Conservation (phyloP, 2,329 filamentous ascomycete species). For the Claviceps paspali region DNA sequence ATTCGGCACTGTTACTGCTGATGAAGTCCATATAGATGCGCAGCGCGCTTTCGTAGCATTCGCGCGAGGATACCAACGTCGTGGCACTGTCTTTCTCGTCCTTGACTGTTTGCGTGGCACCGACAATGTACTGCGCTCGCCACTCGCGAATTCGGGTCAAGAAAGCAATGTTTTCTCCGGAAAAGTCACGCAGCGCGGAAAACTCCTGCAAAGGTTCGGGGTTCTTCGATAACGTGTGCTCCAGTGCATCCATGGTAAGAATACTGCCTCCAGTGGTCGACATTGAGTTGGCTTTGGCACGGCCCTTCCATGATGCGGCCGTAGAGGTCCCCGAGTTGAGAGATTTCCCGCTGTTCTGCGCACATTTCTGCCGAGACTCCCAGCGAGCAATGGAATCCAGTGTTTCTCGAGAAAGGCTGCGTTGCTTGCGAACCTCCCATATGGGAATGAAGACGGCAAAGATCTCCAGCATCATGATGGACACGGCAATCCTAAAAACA, state of each 20-base stretch:
- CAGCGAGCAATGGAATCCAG: conserved; percentile 33
- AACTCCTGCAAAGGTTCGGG: conserved; percentile 43
- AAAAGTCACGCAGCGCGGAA: conserved; percentile 48
- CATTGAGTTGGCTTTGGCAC: conserved; percentile 20
- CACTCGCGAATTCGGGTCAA: conserved; percentile 37
- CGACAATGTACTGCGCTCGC: conserved; percentile 15
- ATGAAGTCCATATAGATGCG: conserved; percentile 48
- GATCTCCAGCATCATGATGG: conserved; percentile 47
- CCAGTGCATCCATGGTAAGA: conserved; percentile 44
- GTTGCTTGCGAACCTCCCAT: conserved; percentile 35
- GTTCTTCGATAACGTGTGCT: conserved; percentile 40
- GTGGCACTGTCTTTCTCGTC: conserved; percentile 4
- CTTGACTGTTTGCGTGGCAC: conserved; percentile 9
- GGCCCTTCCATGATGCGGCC: conserved; percentile 21
- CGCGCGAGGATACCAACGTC: conserved; percentile 22
- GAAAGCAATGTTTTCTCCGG: conserved; percentile 54
- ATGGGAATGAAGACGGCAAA: conserved; percentile 50
- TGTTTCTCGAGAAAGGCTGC: conserved; percentile 29
- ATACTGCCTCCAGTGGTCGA: conserved; percentile 27
- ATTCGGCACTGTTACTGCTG: conserved; percentile 44
- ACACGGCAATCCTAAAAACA: conserved; percentile 35
- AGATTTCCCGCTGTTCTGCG: conserved; percentile 17
- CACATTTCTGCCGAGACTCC: conserved; percentile 25
- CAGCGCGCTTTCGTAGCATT: conserved; percentile 41
- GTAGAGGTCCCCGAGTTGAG: conserved; percentile 19